These are phyloP conservation scores for Phragmites australis DNA, from an alignment of 176 grass and related monocot species.

Conservation along the genomic window DNA sequence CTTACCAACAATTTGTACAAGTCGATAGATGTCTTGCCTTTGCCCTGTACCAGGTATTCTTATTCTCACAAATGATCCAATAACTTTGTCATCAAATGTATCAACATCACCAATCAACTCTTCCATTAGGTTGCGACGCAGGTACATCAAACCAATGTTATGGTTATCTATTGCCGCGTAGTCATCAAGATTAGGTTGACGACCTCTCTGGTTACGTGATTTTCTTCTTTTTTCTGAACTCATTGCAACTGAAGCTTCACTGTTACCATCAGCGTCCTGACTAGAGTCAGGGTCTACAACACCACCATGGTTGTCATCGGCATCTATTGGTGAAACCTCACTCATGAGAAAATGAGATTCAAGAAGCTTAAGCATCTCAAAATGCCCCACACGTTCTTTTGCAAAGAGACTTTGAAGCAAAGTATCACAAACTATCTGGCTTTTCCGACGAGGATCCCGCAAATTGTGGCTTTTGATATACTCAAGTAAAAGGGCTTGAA, in stretches of 20 bases:
- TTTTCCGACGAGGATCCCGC: conserved; percentile 77
- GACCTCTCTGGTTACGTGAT: conserved; percentile 55
- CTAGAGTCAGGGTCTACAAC: conserved; percentile 92
- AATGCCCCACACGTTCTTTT: conserved; percentile 83
- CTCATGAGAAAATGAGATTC: conserved; percentile 82
- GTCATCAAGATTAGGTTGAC: conserved; percentile 79
- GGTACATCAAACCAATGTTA: conserved; percentile 89
- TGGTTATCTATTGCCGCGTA: conserved; percentile 95
- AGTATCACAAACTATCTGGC: conserved; percentile 90
- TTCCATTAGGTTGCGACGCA: conserved; percentile 94
- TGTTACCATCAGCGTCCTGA: conserved; percentile 72
- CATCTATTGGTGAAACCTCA: conserved; percentile 59
- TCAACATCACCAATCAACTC: conserved; percentile 73
- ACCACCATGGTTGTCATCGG: conserved; percentile 86
- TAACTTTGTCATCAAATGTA: conserved; percentile 70
- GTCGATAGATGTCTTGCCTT: conserved; percentile 94
- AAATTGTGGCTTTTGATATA: conserved; percentile 84
- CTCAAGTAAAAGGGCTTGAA: conserved; percentile 76
- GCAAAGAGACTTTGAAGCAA: conserved; percentile 78
- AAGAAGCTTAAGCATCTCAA: conserved; percentile 99
- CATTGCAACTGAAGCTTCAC: conserved; percentile 64
- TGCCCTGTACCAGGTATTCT: conserved; percentile 74
- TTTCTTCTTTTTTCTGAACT: conserved; percentile 77
- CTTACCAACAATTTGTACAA: conserved; percentile 98
- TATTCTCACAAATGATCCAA: conserved; percentile 99